Conservation (phyloP, 73 alveolate genomes). For the Paramecium pentaurelia region DNA sequence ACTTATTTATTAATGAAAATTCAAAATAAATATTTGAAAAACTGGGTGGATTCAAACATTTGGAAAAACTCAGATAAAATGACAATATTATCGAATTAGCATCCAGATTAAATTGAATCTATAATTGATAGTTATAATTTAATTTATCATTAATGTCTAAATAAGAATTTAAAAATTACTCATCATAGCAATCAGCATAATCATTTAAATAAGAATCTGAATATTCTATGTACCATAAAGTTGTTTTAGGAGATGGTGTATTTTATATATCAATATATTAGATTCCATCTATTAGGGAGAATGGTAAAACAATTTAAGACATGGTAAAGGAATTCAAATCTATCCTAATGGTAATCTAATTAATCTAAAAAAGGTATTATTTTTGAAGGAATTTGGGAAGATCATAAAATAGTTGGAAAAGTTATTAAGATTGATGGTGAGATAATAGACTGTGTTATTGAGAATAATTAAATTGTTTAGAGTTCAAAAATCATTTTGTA, state of each 20-base stretch:
- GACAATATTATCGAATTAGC: neutral
- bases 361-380: neutral
- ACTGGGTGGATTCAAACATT: neutral
- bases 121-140: neutral
- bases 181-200: neutral
- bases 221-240: neutral
- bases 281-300: constrained; percentile 31
- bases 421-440: constrained; percentile 82
- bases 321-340: constrained; percentile 45
- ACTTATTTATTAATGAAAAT: neutral
- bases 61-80: neutral
- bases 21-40: neutral
- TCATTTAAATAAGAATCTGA: neutral
- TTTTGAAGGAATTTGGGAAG: constrained; percentile 81
- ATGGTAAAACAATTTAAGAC: constrained; percentile 31
- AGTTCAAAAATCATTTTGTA: neutral
- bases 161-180: neutral
- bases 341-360: constrained; percentile 25
- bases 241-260: neutral
- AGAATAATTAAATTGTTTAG: constrained; percentile 67
- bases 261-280: neutral
- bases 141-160: neutral
- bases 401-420: neutral
- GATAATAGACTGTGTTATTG: constrained; percentile 76
- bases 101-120: neutral